A percentile compares a stretch with the other conserved stretches of the same genome.
phyloP scores from a whole-genome alignment of 768 basidiomycete genomes.

The Daedaleopsis sinensis region DNA sequence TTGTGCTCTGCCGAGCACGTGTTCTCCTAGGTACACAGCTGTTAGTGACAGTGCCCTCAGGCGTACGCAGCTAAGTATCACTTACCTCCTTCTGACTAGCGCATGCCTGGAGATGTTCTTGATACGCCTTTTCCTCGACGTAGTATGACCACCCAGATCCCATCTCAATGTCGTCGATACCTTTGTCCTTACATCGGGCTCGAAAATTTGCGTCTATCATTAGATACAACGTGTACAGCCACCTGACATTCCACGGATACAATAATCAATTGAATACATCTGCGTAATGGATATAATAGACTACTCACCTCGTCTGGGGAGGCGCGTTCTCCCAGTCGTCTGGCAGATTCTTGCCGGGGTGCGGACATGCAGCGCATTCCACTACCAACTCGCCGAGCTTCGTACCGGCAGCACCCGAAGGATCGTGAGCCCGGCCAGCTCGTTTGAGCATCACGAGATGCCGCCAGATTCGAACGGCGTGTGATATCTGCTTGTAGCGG shows the following conservation, averaged over 20 bases:
- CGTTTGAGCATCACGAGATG: constrained; percentile 26
- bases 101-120: too few relatives aligned
- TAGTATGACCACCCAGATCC: too few relatives aligned
- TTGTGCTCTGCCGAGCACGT: too few relatives aligned
- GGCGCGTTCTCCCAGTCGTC: constrained; percentile 21
- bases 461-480: constrained; percentile 19
- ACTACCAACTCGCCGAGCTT: constrained; percentile 19
- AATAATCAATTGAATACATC: too few relatives aligned
- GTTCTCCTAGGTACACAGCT: too few relatives aligned
- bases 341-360: constrained; percentile 24
- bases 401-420: constrained; percentile 11
- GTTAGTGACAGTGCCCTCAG: too few relatives aligned
- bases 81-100: too few relatives aligned
- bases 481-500: constrained; percentile 16
- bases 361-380: constrained; percentile 30
- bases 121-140: too few relatives aligned
- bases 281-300: too few relatives aligned
- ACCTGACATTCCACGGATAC: constrained; percentile 16
- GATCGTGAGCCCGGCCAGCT: constrained; percentile 22
- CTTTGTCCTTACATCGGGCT: too few relatives aligned
- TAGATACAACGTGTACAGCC: constrained; percentile 28
- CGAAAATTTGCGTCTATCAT: constrained; percentile 35
- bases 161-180: too few relatives aligned
- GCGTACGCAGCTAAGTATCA: too few relatives aligned
- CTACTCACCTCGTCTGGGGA: constrained; percentile 2